Evolutionary conservation across 2,329 filamentous ascomycete species (phyloP).

Genomic region (Pezicula neosporulosa): DNA sequence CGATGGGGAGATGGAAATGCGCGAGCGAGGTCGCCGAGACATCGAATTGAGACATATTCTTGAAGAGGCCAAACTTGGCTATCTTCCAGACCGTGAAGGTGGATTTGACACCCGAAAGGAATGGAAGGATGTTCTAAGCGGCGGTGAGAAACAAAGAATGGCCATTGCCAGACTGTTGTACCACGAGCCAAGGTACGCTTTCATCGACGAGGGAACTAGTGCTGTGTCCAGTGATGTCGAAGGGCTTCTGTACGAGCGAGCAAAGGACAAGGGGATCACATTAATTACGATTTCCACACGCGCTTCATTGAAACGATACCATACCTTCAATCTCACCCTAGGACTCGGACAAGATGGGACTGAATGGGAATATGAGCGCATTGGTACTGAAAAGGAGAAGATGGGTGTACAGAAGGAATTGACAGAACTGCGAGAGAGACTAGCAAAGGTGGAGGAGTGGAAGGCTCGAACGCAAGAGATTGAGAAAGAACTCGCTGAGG

Average conservation of each 20-base stretch:
- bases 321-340: conserved; percentile 85
- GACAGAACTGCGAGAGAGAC: conserved; percentile 73
- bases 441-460: conserved; percentile 82
- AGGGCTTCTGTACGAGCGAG: conserved; percentile 85
- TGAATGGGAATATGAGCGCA: conserved; percentile 89
- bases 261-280: conserved; percentile 91
- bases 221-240: conserved; percentile 95
- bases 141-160: conserved; percentile 96
- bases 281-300: conserved; percentile 95
- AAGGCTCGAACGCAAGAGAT: conserved; percentile 76
- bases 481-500: conserved; percentile 66
- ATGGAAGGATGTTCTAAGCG: conserved; percentile 97
- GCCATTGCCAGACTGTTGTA: conserved; percentile 87
- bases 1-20: conserved; percentile 93
- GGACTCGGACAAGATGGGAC: conserved; percentile 78
- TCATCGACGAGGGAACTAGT: conserved; percentile 93
- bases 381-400: conserved; percentile 91
- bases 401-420: conserved; percentile 90
- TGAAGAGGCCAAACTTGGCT: conserved; percentile 81
- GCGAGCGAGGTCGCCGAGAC: conserved; percentile 72
- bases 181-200: conserved; percentile 90
- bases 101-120: conserved; percentile 97
- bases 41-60: conserved; percentile 73
- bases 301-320: conserved; percentile 91
- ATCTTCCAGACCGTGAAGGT: conserved; percentile 86